Evolutionary conservation across 1,284 basidiomycete genomes (phyloP).

Genomic region (Clitocybe nebularis): DNA sequence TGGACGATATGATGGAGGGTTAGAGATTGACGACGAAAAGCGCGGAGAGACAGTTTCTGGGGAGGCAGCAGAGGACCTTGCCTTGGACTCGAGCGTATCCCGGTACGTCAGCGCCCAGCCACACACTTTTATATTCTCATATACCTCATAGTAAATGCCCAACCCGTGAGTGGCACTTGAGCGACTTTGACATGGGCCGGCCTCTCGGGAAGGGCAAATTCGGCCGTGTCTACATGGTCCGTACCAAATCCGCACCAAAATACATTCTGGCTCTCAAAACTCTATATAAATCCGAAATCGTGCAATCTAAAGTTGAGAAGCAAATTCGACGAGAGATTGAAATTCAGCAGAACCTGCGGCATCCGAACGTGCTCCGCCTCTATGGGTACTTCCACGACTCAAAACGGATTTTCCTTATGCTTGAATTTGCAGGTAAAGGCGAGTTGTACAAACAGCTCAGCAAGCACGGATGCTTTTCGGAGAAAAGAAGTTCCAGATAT

Average conservation of each 20-base stretch:
- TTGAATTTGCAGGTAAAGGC: slow-evolving; percentile 94
- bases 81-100: slow-evolving; percentile 68
- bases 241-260: slow-evolving; percentile 82
- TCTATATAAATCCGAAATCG: slow-evolving; percentile 94
- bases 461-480: slow-evolving; percentile 83
- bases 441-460: slow-evolving; percentile 95
- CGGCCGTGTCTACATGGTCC: slow-evolving; percentile 97
- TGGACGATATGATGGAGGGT: slow-evolving; percentile 79
- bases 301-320: slow-evolving; percentile 84
- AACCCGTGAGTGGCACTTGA: slow-evolving; percentile 81
- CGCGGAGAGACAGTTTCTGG: slow-evolving; percentile 54
- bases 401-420: slow-evolving; percentile 97
- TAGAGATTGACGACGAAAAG: slow-evolving; percentile 72
- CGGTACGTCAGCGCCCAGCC: slow-evolving; percentile 32
- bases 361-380: slow-evolving; percentile 91
- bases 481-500: slow-evolving; percentile 84
- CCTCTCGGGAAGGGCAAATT: slow-evolving; percentile 99
- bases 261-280: slow-evolving; percentile 98
- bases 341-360: slow-evolving; percentile 96
- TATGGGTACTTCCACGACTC: slow-evolving; percentile 98
- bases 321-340: slow-evolving; percentile 97
- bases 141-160: slow-evolving; percentile 47
- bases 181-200: slow-evolving; percentile 91
- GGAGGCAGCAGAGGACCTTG: slow-evolving; percentile 67
- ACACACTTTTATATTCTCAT: slow-evolving; percentile 1